A percentile compares a stretch with the other conserved stretches of the same genome.
Conservation (phyloP, 2,329 filamentous ascomycete genomes). For the Cytospora paraplurivora region DNA sequence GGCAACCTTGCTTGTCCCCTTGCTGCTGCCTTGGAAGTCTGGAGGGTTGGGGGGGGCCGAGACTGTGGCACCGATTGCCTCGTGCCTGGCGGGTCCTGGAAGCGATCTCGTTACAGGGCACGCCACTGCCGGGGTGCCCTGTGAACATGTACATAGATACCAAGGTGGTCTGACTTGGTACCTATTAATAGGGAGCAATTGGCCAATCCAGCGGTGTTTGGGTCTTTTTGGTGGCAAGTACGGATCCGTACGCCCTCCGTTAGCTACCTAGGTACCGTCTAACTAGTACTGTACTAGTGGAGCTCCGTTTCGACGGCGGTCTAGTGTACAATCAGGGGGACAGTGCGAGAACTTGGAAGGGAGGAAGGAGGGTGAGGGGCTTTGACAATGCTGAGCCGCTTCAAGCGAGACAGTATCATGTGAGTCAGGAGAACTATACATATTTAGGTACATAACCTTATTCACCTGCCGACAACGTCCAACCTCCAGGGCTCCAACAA, state of each 20-base stretch:
- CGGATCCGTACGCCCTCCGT: not conserved
- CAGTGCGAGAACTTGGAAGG: not conserved
- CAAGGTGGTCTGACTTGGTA: not conserved
- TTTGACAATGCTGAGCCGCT: not conserved
- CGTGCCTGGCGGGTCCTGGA: not conserved
- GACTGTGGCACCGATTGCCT: not conserved
- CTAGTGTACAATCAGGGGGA: not conserved
- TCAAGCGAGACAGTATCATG: not conserved
- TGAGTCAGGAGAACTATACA: not conserved
- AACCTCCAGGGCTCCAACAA: too few relatives aligned
- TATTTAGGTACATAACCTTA: not conserved
- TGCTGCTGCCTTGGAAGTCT: not conserved
- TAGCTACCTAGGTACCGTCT: not conserved
- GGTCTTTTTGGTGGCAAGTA: conserved; percentile 16
- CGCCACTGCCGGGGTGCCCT: not conserved
- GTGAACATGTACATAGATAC: not conserved
- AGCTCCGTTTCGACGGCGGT: conserved; percentile 7
- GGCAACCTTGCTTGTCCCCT: not conserved
- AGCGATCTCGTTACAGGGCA: not conserved
- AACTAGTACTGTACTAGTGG: not conserved
- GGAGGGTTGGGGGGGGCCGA: not conserved
- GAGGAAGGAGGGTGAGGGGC: too few relatives aligned
- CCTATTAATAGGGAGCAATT: conserved; percentile 20
- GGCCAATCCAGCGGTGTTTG: conserved; percentile 2
- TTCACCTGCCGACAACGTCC: not conserved